Conservation (phyloP, 495 filamentous ascomycete species). For the Apiosordaria backusii region DNA sequence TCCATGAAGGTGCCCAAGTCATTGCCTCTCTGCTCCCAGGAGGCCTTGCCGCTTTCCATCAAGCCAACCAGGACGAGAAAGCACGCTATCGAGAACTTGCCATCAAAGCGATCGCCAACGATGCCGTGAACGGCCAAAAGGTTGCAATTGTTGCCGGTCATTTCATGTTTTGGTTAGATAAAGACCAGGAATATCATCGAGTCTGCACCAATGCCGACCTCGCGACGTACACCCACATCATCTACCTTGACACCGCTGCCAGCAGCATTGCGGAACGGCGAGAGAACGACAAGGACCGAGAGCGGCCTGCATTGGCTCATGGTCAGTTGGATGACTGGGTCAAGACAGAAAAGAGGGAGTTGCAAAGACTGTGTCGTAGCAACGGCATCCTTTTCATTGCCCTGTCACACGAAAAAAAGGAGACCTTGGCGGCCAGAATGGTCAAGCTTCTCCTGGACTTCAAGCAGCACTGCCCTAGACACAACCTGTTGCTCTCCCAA, state of each 20-base stretch:
- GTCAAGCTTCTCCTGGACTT: conserved; percentile 40
- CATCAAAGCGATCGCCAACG: conserved; percentile 45
- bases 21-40: conserved; percentile 48
- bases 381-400: conserved; percentile 49
- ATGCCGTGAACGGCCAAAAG: conserved; percentile 42
- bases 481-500: conserved; percentile 42
- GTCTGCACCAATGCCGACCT: conserved; percentile 50
- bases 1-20: conserved; percentile 53
- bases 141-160: conserved; percentile 57
- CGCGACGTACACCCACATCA: conserved; percentile 54
- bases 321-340: conserved; percentile 53
- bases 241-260: conserved; percentile 53
- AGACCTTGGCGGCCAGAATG: conserved; percentile 12
- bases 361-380: conserved; percentile 47
- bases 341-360: conserved; percentile 43
- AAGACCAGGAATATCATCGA: conserved; percentile 26
- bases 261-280: conserved; percentile 35
- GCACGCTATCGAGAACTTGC: conserved; percentile 42
- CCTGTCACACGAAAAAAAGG: conserved; percentile 11
- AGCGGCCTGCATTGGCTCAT: conserved; percentile 34
- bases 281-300: neutral
- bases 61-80: conserved; percentile 41
- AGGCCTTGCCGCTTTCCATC: conserved; percentile 52
- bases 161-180: conserved; percentile 57
- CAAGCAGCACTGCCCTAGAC: conserved; percentile 34